Evolutionary conservation across 2,329 filamentous ascomycete genomes (phyloP).

Genomic region (Colletotrichum chrysophilum): DNA sequence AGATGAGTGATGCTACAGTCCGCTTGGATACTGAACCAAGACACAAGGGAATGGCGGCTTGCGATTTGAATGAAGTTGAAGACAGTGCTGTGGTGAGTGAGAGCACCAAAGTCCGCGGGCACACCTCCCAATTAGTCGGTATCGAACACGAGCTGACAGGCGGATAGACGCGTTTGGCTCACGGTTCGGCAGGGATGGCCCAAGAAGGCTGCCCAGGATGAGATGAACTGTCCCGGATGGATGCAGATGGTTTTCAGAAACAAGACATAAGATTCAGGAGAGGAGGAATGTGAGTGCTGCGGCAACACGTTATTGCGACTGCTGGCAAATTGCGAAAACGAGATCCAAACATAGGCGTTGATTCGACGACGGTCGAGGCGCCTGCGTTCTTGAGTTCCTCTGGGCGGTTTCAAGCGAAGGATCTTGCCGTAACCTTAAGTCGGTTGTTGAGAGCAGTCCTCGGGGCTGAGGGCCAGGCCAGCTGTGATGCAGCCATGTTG

Average conservation of each 20-base stretch:
- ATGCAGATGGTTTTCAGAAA: neutral
- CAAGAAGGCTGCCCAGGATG: neutral
- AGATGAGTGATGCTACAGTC: neutral
- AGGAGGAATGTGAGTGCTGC: neutral
- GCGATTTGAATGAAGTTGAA: neutral
- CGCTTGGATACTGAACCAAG: neutral
- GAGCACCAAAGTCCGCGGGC: neutral
- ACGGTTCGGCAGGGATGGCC: neutral
- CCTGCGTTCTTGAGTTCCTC: conserved; percentile 4
- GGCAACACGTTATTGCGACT: neutral
- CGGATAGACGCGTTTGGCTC: neutral
- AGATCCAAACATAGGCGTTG: neutral
- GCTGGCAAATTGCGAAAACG: neutral
- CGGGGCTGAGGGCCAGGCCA: neutral
- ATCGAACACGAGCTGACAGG: neutral
- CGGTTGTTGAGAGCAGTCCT: neutral
- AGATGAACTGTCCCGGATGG: conserved; percentile 6
- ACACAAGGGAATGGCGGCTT: neutral
- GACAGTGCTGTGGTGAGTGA: neutral
- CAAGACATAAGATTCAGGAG: neutral
- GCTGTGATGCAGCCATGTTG: neutral
- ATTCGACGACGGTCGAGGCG: neutral
- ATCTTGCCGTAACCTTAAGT: neutral
- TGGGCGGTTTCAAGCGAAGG: neutral
- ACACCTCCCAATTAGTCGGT: neutral